phyloP scores from a whole-genome alignment of 345 rosid genomes.

The Lepidium sativum region DNA sequence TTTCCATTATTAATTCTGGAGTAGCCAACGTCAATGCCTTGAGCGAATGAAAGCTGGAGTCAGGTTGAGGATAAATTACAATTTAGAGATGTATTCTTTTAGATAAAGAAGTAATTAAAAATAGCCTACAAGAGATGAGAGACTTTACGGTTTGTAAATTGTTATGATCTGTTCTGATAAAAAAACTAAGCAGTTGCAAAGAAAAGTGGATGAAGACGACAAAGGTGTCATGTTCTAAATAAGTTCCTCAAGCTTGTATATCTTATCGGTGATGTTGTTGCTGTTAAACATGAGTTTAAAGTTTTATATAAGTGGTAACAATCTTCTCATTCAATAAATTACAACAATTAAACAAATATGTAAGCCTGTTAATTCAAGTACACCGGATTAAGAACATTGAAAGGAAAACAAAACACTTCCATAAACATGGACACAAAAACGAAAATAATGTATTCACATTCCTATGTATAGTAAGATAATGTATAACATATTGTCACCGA shows the following conservation, averaged over 20 bases:
- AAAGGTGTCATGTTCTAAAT: neutral
- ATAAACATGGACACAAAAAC: slow-evolving; percentile 11
- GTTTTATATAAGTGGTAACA: neutral
- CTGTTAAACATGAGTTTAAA: neutral
- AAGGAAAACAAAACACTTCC: slow-evolving; percentile 3
- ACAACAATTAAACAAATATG: slow-evolving; percentile 13
- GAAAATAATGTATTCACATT: slow-evolving; percentile 18
- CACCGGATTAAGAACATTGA: slow-evolving; percentile 8
- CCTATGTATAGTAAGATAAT: slow-evolving; percentile 1
- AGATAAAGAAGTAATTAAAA: neutral
- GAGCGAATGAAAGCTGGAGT: neutral
- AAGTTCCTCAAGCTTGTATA: neutral
- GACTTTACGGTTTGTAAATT: neutral
- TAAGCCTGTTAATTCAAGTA: slow-evolving; percentile 5
- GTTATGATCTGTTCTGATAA: too few relatives aligned
- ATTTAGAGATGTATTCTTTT: neutral
- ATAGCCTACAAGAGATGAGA: neutral
- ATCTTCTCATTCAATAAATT: slow-evolving; percentile 17
- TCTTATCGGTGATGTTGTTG: neutral
- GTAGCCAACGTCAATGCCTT: neutral
- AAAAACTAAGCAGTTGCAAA: too few relatives aligned
- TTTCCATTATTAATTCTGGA: slow-evolving; percentile 39
- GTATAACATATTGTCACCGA: slow-evolving; percentile 8
- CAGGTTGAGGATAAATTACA: neutral
- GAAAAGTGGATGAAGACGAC: too few relatives aligned